Conservation (phyloP, 2,329 filamentous ascomycete genomes). For the Colletotrichum tabaci region DNA sequence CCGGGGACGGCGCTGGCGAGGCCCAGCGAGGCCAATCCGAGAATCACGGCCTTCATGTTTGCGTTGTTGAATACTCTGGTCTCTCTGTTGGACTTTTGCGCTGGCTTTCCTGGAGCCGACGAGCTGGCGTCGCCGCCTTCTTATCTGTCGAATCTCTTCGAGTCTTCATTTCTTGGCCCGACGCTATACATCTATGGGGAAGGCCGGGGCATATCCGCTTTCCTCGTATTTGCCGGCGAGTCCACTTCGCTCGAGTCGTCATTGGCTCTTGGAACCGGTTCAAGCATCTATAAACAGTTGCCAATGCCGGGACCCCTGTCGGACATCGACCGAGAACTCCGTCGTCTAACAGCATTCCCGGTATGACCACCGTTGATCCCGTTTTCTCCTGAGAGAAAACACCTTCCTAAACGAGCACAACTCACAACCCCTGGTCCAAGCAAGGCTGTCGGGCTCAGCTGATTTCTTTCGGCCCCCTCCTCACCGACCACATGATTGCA, state of each 20-base stretch:
- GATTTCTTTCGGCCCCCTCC: no score
- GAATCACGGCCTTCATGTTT: constrained; percentile 20
- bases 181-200: neutral
- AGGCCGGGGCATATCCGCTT: constrained; percentile 22
- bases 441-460: no score
- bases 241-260: neutral
- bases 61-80: neutral
- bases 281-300: constrained; percentile 23
- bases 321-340: neutral
- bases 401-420: constrained; percentile 28
- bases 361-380: constrained; percentile 23
- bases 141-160: constrained; percentile 14
- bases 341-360: neutral
- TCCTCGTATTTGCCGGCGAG: constrained; percentile 30
- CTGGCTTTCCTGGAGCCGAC: neutral
- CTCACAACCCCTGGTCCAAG: neutral
- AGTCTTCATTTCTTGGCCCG: constrained; percentile 16
- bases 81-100: no score
- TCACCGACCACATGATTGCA: no score
- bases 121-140: neutral
- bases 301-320: constrained; percentile 20
- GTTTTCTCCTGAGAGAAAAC: neutral
- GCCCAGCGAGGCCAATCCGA: constrained; percentile 27
- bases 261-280: constrained; percentile 25
- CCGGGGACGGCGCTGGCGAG: constrained; percentile 15